Evolutionary conservation across 106 monocot species (phyloP).

Genomic region (Apostasia ramifera): DNA sequence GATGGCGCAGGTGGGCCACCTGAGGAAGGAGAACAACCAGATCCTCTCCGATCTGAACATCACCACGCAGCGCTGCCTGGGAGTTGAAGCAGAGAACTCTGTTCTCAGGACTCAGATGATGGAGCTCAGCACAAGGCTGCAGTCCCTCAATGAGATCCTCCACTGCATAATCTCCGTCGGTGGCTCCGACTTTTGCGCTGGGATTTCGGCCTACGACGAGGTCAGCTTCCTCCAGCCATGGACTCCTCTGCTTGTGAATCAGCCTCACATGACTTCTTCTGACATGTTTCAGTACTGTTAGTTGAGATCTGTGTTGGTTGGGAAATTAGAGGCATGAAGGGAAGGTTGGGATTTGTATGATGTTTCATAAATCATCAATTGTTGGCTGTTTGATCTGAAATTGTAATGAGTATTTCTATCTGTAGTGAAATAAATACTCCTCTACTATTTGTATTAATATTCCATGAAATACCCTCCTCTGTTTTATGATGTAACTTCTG

Average conservation of each 20-base stretch:
- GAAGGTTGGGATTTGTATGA: too few relatives aligned
- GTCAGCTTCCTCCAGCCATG: conserved; percentile 20
- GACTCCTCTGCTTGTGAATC: conserved; percentile 9
- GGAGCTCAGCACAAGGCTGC: conserved; percentile 46
- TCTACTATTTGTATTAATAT: too few relatives aligned
- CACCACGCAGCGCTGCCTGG: conserved; percentile 31
- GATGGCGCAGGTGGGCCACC: conserved; percentile 24
- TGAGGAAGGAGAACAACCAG: conserved; percentile 43
- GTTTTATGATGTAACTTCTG: too few relatives aligned
- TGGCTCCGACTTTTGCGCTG: neutral
- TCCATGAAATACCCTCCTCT: too few relatives aligned
- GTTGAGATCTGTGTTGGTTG: neutral
- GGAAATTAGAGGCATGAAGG: too few relatives aligned
- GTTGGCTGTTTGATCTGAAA: too few relatives aligned
- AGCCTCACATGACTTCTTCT: conserved; percentile 14
- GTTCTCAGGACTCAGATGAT: conserved; percentile 47
- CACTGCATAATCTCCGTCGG: conserved; percentile 17
- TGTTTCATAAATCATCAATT: too few relatives aligned
- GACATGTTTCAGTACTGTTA: conserved; percentile 24
- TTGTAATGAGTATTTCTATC: too few relatives aligned
- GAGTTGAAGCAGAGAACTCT: conserved; percentile 45
- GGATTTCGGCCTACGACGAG: neutral
- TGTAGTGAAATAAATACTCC: too few relatives aligned
- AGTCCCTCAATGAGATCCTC: conserved; percentile 44
- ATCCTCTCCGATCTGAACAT: conserved; percentile 22